Conservation (phyloP, 1,139 yeast genomes). For the Suhomyces atakaporum region DNA sequence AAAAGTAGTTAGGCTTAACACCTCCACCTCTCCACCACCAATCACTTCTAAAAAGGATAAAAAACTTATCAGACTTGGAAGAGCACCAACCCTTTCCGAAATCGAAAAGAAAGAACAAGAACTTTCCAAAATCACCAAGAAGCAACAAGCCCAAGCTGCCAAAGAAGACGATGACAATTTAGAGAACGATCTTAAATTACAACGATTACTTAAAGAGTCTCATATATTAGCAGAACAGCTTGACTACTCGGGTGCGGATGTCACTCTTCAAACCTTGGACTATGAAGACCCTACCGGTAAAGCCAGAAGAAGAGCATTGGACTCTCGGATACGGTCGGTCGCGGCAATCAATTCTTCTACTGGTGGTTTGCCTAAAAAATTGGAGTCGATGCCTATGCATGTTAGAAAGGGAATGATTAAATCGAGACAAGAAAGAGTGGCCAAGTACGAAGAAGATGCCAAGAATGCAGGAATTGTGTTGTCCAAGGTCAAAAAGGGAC, state of each 20-base stretch:
- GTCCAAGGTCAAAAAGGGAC: slow-evolving; percentile 64
- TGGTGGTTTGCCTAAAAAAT: slow-evolving; percentile 41
- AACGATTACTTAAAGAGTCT: slow-evolving; percentile 79
- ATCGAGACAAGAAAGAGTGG: slow-evolving; percentile 53
- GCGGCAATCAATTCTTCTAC: slow-evolving; percentile 53
- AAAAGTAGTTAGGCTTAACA: slow-evolving; percentile 36
- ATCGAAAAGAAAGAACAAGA: slow-evolving; percentile 29
- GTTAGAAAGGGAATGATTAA: slow-evolving; percentile 82
- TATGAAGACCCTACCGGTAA: slow-evolving; percentile 77
- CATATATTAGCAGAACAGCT: slow-evolving; percentile 68
- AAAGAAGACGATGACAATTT: slow-evolving; percentile 54
- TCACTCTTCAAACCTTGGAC: slow-evolving; percentile 67
- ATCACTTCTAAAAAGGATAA: slow-evolving; percentile 32
- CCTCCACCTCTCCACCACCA: slow-evolving; percentile 20
- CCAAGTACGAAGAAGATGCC: slow-evolving; percentile 72
- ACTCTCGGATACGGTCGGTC: slow-evolving; percentile 60
- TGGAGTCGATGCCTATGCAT: slow-evolving; percentile 85
- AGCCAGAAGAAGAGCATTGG: slow-evolving; percentile 72
- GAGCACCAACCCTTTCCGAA: slow-evolving; percentile 45
- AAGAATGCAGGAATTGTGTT: slow-evolving; percentile 85
- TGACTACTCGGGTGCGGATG: slow-evolving; percentile 73
- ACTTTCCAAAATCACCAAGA: slow-evolving; percentile 27
- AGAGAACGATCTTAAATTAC: slow-evolving; percentile 80
- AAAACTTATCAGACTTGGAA: slow-evolving; percentile 38
- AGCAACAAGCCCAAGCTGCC: slow-evolving; percentile 28